phyloP scores from a whole-genome alignment of 148 eudicot species.

The Diospyros kaki region DNA sequence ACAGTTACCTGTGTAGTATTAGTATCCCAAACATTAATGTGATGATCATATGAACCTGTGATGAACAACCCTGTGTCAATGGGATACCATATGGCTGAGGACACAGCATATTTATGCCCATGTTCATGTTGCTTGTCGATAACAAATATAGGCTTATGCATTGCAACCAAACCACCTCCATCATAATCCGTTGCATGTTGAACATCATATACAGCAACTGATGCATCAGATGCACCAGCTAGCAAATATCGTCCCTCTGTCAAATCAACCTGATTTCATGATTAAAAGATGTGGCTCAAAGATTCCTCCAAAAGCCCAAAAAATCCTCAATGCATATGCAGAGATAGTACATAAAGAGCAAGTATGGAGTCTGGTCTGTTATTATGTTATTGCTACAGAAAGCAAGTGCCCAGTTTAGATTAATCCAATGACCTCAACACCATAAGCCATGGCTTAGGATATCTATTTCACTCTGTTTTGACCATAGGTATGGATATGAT shows the following conservation, averaged over 20 bases:
- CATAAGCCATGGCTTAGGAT: neutral
- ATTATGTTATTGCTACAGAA: neutral
- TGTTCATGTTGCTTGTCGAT: constrained; percentile 81
- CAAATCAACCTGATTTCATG: constrained; percentile 90
- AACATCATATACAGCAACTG: constrained; percentile 79
- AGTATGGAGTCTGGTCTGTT: neutral
- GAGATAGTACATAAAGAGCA: neutral
- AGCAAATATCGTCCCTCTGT: constrained; percentile 93
- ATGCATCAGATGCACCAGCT: constrained; percentile 85
- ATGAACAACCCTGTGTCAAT: constrained; percentile 85
- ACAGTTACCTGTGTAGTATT: constrained; percentile 72
- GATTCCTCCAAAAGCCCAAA: constrained; percentile 8
- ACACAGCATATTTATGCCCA: constrained; percentile 77
- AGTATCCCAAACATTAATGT: constrained; percentile 94
- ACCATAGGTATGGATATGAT: too few species aligned
- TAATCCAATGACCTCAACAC: neutral
- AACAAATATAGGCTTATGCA: constrained; percentile 55
- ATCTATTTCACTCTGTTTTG: too few species aligned
- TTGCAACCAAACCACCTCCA: constrained; percentile 55
- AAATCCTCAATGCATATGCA: neutral
- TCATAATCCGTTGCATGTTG: constrained; percentile 69
- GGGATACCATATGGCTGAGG: constrained; percentile 95
- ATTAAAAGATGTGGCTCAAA: constrained; percentile 45
- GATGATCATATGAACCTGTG: constrained; percentile 93
- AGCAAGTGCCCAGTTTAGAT: neutral